Evolutionary conservation across 2,329 filamentous ascomycete species (phyloP).

Genomic region (Polychaeton citri): DNA sequence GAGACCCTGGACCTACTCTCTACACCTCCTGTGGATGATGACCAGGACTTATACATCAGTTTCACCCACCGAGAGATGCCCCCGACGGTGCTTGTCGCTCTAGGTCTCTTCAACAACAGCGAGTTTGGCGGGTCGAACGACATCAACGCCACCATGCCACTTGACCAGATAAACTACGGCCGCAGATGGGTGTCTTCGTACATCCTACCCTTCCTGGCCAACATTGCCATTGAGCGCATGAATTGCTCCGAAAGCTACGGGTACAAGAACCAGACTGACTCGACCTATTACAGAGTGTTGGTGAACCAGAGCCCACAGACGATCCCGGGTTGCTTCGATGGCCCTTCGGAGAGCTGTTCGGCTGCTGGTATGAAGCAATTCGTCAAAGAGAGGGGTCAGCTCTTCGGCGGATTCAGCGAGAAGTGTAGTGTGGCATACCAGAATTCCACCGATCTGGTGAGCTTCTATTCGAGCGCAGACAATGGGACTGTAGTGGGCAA

Average conservation of each 20-base stretch:
- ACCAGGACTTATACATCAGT: constrained; percentile 50
- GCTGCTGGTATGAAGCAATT: constrained; percentile 30
- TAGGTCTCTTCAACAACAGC: constrained; percentile 59
- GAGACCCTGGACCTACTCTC: constrained; percentile 41
- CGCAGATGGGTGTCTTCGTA: constrained; percentile 51
- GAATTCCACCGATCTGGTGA: constrained; percentile 28
- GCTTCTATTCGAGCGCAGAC: constrained; percentile 12
- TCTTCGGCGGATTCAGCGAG: constrained; percentile 30
- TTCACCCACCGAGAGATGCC: constrained; percentile 59
- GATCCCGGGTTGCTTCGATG: constrained; percentile 34
- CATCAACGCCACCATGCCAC: constrained; percentile 52
- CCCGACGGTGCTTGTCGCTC: constrained; percentile 51
- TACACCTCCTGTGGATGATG: constrained; percentile 24
- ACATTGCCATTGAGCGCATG: constrained; percentile 53
- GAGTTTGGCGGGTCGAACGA: constrained; percentile 38
- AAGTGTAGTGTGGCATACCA: constrained; percentile 29
- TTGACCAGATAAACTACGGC: constrained; percentile 47
- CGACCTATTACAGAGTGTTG: constrained; percentile 35
- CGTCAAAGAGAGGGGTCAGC: constrained; percentile 27
- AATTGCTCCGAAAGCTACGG: constrained; percentile 45
- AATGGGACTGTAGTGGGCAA: constrained; percentile 1
- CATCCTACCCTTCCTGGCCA: constrained; percentile 51
- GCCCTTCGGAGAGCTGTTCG: constrained; percentile 38
- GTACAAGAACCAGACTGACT: constrained; percentile 29
- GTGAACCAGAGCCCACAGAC: constrained; percentile 39